Evolutionary conservation across 2,329 filamentous ascomycete genomes (phyloP), one percentile per base, ranked within the genome.

Genomic region (Trichophyton rubrum): DNA sequence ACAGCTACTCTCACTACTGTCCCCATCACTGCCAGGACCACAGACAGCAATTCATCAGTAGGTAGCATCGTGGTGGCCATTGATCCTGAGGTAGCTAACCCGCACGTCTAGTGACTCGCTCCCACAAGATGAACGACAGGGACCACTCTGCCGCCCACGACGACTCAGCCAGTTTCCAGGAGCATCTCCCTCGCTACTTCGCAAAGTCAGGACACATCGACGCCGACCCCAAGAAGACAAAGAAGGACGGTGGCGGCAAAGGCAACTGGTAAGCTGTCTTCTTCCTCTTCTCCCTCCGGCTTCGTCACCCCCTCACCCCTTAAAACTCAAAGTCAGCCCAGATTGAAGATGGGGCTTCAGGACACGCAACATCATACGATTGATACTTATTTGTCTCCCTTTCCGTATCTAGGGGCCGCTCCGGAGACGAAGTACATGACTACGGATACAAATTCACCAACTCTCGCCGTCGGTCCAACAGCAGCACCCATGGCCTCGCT

Each of bases 41-140:
- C 51, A 47, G 7, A 4, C 20, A 22, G 33, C 22, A 35, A 55
- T 35, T 38, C 27, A 55, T 30, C 51, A 55, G 51, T 55, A n/a
- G 17, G 51, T 35, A 8, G 27, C 27, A 7, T 11, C 22, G 49
- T 27, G 3, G 5, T 5, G 13, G 27, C 33, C 27, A 9, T 7
- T 35, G 6, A 22, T 3, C 15, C 51, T 11, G 27, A 30, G 27
- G 27, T 30, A 35, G 51, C 51, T 55, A 55, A 55, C 20, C 20
- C n/a, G 13, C 13, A 30, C 22, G 11, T 20, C 56, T 68, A 96
- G 91, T 99, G 92, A 96, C 93, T 79, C 92, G 93, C 74, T 95
- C 92, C 66, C 89, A 92, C 84, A 99, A 97, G 81, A 84, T 82
- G 80, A 95, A 90, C 78, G 90, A 95, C 77, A 91, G 91, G 78